phyloP scores from a whole-genome alignment of 192 early-diverging fungal species.

The Phycomyces nitens region DNA sequence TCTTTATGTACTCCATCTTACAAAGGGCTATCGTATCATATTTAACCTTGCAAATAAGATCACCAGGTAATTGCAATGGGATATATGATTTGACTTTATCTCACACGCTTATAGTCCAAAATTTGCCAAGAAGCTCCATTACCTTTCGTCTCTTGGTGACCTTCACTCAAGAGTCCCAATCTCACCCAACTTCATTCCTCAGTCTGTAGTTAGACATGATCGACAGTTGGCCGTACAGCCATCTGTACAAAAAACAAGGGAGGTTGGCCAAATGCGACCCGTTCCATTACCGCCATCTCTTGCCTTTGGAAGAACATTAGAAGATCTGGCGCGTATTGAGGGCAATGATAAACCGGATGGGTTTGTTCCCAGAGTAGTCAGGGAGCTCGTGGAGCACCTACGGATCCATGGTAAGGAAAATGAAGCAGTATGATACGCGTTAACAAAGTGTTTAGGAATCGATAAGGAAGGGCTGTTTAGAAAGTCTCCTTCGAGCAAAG shows the following conservation, averaged over 20 bases:
- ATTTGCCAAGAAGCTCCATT: conserved; percentile 82
- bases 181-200: conserved; percentile 74
- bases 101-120: conserved; percentile 71
- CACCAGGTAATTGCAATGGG: conserved; percentile 64
- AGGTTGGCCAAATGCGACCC: neutral
- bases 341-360: conserved; percentile 16
- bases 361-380: conserved; percentile 72
- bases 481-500: conserved; percentile 69
- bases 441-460: conserved; percentile 48
- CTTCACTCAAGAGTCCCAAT: conserved; percentile 67
- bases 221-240: neutral
- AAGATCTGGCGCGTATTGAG: conserved; percentile 42
- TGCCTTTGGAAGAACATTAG: conserved; percentile 73
- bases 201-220: conserved; percentile 57
- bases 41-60: conserved; percentile 84
- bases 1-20: conserved; percentile 90
- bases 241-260: neutral
- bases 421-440: neutral
- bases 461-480: conserved; percentile 83
- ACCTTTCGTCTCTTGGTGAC: conserved; percentile 68
- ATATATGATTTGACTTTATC: too few species aligned
- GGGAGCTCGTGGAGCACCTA: conserved; percentile 70
- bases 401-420: conserved; percentile 51
- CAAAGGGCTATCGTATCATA: conserved; percentile 74
- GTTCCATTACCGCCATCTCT: neutral